phyloP scores from a whole-genome alignment of 139 green algal species.

The Chlamydomonas sp. region DNA sequence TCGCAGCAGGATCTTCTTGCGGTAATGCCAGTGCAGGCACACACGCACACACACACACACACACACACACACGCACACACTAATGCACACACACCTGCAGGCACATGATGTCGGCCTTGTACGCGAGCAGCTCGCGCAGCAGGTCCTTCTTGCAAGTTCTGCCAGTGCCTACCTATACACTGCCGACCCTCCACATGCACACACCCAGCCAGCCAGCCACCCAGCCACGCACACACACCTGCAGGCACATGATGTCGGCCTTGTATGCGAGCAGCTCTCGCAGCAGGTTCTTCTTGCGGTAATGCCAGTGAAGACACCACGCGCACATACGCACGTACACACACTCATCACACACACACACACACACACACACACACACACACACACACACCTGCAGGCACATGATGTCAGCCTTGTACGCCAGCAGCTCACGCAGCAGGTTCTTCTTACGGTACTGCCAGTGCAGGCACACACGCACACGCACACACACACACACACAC shows the following conservation, averaged over 20 bases:
- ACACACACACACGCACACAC: no score
- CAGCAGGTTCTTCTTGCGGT: constrained; percentile 86
- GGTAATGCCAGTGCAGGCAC: no score
- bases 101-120: constrained; percentile 92
- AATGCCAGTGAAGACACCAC: constrained; percentile 90
- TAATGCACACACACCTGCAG: no score
- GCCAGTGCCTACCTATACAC: no score
- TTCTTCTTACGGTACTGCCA: constrained; percentile 92
- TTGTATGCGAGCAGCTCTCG: constrained; percentile 79
- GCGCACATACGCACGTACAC: no score
- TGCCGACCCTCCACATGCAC: no score
- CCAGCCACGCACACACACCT: no score
- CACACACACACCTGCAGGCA: constrained; percentile 91
- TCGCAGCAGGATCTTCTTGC: constrained; percentile 79
- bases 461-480: constrained; percentile 77
- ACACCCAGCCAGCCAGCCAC: no score
- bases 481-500: no score
- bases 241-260: constrained; percentile 92
- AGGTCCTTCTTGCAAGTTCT: constrained; percentile 89
- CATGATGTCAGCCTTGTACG: constrained; percentile 87
- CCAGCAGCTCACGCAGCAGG: constrained; percentile 85
- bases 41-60: no score
- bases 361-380: no score
- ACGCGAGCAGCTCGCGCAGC: constrained; percentile 80
- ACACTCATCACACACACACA: no score